A percentile compares a stretch with the other conserved stretches of the same genome.
phyloP scores from a whole-genome alignment of 1,284 basidiomycete genomes.

The Irpex sp. region DNA sequence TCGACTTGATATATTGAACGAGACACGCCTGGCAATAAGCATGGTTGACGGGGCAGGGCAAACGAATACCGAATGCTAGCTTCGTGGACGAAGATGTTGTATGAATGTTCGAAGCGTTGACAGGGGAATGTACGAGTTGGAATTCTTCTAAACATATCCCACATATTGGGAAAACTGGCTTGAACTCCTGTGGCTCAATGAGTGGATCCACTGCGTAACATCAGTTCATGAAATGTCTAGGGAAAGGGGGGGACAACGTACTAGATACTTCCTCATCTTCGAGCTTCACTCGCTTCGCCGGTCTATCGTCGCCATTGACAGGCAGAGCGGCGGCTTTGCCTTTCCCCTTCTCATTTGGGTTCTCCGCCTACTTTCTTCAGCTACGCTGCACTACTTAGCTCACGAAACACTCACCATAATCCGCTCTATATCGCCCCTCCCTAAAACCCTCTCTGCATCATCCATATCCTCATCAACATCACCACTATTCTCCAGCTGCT shows the following conservation, averaged over 20 bases:
- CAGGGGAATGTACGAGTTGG: conserved; percentile 32
- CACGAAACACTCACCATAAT: conserved; percentile 25
- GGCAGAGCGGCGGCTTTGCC: conserved; percentile 11
- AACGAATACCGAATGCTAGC: conserved; percentile 33
- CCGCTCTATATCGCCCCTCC: background rate
- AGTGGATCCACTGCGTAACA: background rate
- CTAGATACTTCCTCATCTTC: background rate
- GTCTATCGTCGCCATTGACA: too few relatives aligned
- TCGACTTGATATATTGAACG: conserved; percentile 31
- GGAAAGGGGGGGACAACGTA: too few relatives aligned
- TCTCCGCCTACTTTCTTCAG: conserved; percentile 21
- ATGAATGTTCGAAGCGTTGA: conserved; percentile 26
- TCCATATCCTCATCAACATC: conserved; percentile 21
- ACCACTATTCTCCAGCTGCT: conserved; percentile 24
- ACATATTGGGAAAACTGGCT: conserved; percentile 18
- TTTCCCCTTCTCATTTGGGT: conserved; percentile 34
- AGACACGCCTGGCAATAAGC: conserved; percentile 36
- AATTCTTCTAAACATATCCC: conserved; percentile 40
- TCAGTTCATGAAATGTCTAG: too few relatives aligned
- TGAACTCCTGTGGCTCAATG: conserved; percentile 4
- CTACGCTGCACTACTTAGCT: background rate
- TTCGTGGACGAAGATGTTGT: conserved; percentile 31
- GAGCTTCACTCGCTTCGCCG: background rate
- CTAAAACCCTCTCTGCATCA: background rate
- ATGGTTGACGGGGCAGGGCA: conserved; percentile 35